Evolutionary conservation across 345 rosid genomes (phyloP).

Genomic region (Dovyalis caffra): DNA sequence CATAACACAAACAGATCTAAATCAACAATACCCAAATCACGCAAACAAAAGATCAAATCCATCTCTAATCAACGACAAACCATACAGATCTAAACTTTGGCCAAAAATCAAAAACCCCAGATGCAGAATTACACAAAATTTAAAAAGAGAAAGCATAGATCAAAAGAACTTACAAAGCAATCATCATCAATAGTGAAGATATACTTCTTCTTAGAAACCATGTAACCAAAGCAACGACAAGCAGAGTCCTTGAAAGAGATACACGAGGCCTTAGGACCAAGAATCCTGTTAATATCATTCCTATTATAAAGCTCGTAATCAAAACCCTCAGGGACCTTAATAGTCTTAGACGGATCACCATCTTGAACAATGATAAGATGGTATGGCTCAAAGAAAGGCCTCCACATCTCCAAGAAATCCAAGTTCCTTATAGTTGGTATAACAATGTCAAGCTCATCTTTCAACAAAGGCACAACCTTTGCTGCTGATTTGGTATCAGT

Average conservation of each 20-base stretch:
- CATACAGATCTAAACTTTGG: conserved; percentile 14
- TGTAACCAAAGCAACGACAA: conserved; percentile 95
- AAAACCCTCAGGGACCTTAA: conserved; percentile 82
- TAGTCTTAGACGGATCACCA: conserved; percentile 85
- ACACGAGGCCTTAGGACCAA: conserved; percentile 93
- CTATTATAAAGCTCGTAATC: conserved; percentile 92
- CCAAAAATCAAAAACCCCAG: conserved; percentile 5
- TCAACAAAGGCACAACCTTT: conserved; percentile 36
- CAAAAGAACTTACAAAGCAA: conserved; percentile 68
- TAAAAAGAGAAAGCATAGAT: neutral
- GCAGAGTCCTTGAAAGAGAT: conserved; percentile 97
- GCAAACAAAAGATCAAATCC: conserved; percentile 8
- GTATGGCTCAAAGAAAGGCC: conserved; percentile 92
- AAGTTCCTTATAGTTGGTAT: conserved; percentile 93
- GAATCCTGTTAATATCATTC: conserved; percentile 77
- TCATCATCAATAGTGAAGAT: conserved; percentile 96
- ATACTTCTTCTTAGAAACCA: conserved; percentile 98
- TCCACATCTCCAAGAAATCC: conserved; percentile 97
- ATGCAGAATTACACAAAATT: neutral
- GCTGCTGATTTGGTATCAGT: conserved; percentile 37
- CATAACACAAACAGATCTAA: conserved; percentile 1
- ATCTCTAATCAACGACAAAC: neutral
- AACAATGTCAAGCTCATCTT: conserved; percentile 88
- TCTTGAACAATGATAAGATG: conserved; percentile 96
- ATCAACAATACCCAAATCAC: neutral